A percentile compares a stretch with the other conserved stretches of the same genome.
phyloP scores from a whole-genome alignment of 2,329 filamentous ascomycete species.

The Tolypocladium tundrense region DNA sequence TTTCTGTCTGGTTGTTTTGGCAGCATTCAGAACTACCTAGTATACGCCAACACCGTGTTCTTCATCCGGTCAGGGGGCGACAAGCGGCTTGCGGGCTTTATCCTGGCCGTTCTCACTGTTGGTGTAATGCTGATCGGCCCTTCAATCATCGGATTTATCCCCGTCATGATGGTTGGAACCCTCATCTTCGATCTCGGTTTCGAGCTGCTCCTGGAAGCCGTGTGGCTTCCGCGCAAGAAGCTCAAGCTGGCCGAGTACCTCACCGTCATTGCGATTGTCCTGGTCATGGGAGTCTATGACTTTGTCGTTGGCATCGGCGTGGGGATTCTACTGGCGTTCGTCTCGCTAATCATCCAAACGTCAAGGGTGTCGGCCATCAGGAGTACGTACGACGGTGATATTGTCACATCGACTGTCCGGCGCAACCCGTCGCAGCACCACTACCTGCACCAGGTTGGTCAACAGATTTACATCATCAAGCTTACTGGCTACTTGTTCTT shows the following conservation, averaged over 20 bases:
- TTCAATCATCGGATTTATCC: conserved; percentile 83
- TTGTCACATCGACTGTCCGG: conserved; percentile 85
- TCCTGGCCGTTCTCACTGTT: conserved; percentile 72
- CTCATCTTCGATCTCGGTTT: conserved; percentile 93
- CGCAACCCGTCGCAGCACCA: conserved; percentile 82
- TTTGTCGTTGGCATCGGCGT: conserved; percentile 92
- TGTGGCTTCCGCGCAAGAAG: conserved; percentile 83
- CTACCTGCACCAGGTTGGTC: conserved; percentile 75
- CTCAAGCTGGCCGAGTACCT: conserved; percentile 79
- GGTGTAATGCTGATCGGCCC: conserved; percentile 80
- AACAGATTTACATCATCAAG: conserved; percentile 85
- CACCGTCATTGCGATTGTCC: conserved; percentile 79
- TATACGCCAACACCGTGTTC: conserved; percentile 95
- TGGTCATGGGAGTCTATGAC: conserved; percentile 95
- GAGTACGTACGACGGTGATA: conserved; percentile 79
- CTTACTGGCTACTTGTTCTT: conserved; percentile 96
- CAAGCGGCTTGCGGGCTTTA: conserved; percentile 72
- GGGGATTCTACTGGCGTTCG: conserved; percentile 83
- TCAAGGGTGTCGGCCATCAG: conserved; percentile 83
- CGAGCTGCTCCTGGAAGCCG: conserved; percentile 77
- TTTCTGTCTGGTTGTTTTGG: conserved; percentile 76
- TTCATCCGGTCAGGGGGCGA: conserved; percentile 91
- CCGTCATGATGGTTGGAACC: conserved; percentile 91
- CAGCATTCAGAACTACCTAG: conserved; percentile 93
- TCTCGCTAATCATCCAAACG: conserved; percentile 84